A percentile compares a stretch with the other conserved stretches of the same genome.
phyloP scores from a whole-genome alignment of 371 early-diverging fungal species.

The Syncephalastrum sp. region DNA sequence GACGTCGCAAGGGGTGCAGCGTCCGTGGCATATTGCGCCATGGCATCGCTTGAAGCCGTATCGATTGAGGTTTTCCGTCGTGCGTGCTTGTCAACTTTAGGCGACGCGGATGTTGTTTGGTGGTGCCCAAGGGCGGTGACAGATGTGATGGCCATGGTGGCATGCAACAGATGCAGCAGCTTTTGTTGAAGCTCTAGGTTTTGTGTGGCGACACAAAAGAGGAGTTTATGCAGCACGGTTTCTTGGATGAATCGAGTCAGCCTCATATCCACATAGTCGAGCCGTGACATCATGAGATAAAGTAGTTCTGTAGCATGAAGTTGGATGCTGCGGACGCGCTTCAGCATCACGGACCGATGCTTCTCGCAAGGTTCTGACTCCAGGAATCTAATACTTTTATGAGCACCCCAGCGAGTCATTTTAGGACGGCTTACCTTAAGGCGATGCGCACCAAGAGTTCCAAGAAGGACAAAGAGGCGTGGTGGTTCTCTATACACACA shows the following conservation, averaged over 20 bases:
- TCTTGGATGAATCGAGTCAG: conserved; percentile 59
- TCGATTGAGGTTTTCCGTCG: conserved; percentile 23
- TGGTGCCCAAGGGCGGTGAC: conserved; percentile 23
- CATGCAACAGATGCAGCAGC: conserved; percentile 65
- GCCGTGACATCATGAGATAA: conserved; percentile 55
- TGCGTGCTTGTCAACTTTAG: conserved; percentile 10
- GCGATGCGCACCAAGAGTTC: conserved; percentile 39
- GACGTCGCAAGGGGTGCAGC: conserved; percentile 6
- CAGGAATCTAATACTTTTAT: conserved; percentile 31
- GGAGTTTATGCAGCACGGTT: conserved; percentile 55
- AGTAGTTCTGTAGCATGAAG: conserved; percentile 65
- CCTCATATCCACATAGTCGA: conserved; percentile 52
- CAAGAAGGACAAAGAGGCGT: conserved; percentile 25
- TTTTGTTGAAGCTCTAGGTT: conserved; percentile 71
- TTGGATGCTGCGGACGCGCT: conserved; percentile 49
- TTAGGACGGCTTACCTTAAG: conserved; percentile 3
- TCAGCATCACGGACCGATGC: conserved; percentile 19
- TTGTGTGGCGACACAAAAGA: conserved; percentile 55
- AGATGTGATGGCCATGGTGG: conserved; percentile 53
- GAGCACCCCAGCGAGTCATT: background rate
- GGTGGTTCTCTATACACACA: background rate
- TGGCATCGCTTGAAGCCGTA: conserved; percentile 10
- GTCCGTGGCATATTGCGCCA: conserved; percentile 15
- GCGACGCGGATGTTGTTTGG: conserved; percentile 7
- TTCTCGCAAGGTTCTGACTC: conserved; percentile 36